Percentiles rank a stretch among this genome's conserved stretches.
These are phyloP conservation scores for Cryptococcus sp. DNA, from an alignment of 1,284 basidiomycete species.

Conservation along the genomic window DNA sequence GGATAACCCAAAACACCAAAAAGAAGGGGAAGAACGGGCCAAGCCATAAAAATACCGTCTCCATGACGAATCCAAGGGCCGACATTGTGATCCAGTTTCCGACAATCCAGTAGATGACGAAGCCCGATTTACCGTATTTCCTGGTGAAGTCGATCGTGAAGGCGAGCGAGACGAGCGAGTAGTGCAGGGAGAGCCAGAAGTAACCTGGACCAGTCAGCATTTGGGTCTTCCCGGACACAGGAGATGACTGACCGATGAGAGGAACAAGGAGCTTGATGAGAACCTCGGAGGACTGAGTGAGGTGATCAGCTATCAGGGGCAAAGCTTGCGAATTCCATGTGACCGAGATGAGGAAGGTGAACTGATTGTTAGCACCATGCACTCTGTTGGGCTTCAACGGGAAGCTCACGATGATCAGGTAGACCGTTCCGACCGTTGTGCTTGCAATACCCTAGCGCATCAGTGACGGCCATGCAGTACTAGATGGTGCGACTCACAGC, in stretches of 20 bases:
- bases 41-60: constrained; percentile 31
- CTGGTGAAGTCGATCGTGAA: constrained; percentile 31
- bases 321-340: constrained; percentile 27
- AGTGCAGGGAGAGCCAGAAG: constrained; percentile 38
- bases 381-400: not conserved
- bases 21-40: constrained; percentile 43
- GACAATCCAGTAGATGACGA: constrained; percentile 39
- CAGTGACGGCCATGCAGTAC: not conserved
- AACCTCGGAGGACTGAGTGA: constrained; percentile 27
- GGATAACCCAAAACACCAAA: constrained; percentile 38
- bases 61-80: constrained; percentile 38
- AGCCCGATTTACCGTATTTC: constrained; percentile 33
- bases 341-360: constrained; percentile 38
- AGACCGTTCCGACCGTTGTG: constrained; percentile 39
- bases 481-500: constrained; percentile 15
- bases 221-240: not conserved
- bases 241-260: constrained; percentile 13
- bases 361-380: constrained; percentile 11
- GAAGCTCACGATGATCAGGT: constrained; percentile 32
- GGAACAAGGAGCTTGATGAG: constrained; percentile 31
- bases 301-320: constrained; percentile 23
- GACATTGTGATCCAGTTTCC: constrained; percentile 35
- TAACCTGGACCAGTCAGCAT: constrained; percentile 12
- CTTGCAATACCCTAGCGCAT: constrained; percentile 22
- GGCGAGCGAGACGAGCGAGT: constrained; percentile 38